Conservation (phyloP, 441 rosid species). For the Syzygium malaccense region DNA sequence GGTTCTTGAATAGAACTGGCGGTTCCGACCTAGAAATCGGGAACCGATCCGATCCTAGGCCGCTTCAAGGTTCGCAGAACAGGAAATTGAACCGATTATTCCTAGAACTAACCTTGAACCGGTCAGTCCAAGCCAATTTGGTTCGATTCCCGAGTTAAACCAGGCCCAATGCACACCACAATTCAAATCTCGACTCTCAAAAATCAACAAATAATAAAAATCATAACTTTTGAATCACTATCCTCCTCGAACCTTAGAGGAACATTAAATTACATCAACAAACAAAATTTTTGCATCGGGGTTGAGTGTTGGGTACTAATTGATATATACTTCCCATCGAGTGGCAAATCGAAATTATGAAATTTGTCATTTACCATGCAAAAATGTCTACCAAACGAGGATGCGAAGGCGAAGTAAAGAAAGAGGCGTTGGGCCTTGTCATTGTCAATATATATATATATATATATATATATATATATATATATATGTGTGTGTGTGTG, state of each 20-base stretch:
- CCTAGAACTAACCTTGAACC: not conserved
- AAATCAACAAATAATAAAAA: too few relatives aligned
- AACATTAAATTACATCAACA: not conserved
- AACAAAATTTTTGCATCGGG: not conserved
- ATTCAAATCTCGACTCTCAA: not conserved
- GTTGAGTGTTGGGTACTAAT: rapidly evolving
- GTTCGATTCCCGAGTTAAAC: not conserved
- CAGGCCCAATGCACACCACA: not conserved
- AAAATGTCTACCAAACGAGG: rapidly evolving
- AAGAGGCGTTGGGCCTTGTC: too few relatives aligned
- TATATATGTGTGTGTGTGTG: too few relatives aligned
- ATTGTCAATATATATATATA: too few relatives aligned
- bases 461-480: too few relatives aligned
- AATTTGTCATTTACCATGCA: too few relatives aligned
- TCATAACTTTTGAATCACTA: not conserved
- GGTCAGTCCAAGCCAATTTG: not conserved
- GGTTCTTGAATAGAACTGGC: not conserved
- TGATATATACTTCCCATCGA: rapidly evolving
- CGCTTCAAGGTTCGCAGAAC: not conserved
- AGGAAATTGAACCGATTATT: rapidly evolving
- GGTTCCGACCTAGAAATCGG: not conserved
- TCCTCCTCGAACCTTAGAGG: not conserved
- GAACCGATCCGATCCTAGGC: rapidly evolving
- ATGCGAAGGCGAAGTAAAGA: rapidly evolving
- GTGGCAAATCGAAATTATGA: too few relatives aligned